phyloP scores from a whole-genome alignment of 768 basidiomycete species.

The Boletus rubescentipes region DNA sequence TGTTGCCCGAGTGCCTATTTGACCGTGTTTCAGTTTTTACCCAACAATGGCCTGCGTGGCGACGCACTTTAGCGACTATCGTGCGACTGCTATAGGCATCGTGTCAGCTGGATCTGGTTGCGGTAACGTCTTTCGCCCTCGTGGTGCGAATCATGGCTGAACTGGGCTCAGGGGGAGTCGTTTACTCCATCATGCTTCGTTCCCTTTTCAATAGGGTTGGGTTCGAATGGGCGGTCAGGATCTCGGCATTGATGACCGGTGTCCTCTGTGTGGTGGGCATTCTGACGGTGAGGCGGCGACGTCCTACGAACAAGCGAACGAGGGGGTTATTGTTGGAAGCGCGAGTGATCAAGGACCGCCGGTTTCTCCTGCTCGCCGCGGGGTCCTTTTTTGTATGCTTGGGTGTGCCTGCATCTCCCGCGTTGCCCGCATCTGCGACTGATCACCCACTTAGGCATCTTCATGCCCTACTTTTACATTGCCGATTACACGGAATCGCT shows the following conservation, averaged over 20 bases:
- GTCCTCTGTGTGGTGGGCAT: constrained; percentile 48
- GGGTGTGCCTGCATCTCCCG: constrained; percentile 41
- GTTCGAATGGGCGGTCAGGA: constrained; percentile 63
- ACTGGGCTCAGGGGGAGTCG: constrained; percentile 53
- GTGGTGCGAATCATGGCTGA: constrained; percentile 21
- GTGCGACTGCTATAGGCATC: constrained; percentile 72
- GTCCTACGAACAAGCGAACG: constrained; percentile 15
- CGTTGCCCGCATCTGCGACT: too few species aligned
- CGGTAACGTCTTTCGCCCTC: constrained; percentile 37
- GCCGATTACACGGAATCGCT: constrained; percentile 52
- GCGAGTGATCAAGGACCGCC: constrained; percentile 42
- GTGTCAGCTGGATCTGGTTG: constrained; percentile 68
- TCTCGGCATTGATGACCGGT: constrained; percentile 51
- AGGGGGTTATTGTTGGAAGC: constrained; percentile 22
- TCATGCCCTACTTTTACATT: constrained; percentile 73
- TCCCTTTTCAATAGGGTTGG: constrained; percentile 53
- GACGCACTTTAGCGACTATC: constrained; percentile 61
- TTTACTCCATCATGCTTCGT: constrained; percentile 67
- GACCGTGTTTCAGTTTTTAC: constrained; percentile 53
- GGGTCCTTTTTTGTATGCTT: constrained; percentile 62
- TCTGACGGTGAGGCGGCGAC: constrained; percentile 42
- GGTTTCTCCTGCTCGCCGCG: constrained; percentile 50
- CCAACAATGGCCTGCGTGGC: constrained; percentile 66
- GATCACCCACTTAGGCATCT: constrained; percentile 47
- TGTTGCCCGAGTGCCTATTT: constrained; percentile 4